A percentile compares a stretch with the other conserved stretches of the same genome.
Conservation (phyloP, 257 asterid genomes). For the Solanum clarkiae region DNA sequence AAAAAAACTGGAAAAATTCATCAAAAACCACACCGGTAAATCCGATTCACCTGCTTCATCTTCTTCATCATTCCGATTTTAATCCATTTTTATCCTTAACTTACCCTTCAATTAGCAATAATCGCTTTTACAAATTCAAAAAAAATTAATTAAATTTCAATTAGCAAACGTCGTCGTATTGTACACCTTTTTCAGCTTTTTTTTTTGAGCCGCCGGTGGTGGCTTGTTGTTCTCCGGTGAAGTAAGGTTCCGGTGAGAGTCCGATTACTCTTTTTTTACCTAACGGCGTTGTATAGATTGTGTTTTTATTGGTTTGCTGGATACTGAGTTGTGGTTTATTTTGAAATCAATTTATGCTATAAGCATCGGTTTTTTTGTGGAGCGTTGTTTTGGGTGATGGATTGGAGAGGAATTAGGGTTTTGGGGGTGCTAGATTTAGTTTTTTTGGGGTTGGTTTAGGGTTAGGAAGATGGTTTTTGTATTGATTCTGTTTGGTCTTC, state of each 20-base stretch:
- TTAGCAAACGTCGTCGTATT: background rate
- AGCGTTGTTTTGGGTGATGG: background rate
- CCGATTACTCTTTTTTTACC: background rate
- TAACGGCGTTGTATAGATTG: background rate
- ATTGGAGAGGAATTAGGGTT: background rate
- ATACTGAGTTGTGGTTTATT: background rate
- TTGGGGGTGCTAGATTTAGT: background rate
- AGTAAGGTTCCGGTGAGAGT: background rate
- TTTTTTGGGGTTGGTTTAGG: background rate
- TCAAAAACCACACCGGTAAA: background rate
- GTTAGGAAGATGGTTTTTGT: background rate
- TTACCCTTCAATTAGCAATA: background rate
- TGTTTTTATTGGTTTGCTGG: background rate
- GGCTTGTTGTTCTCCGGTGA: background rate
- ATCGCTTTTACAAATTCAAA: background rate
- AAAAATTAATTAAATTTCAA: background rate
- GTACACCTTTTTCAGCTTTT: background rate
- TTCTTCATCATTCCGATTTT: background rate
- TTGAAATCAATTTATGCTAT: background rate
- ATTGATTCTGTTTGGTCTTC: background rate
- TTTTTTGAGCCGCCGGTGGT: background rate
- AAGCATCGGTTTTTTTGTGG: background rate
- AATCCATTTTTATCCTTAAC: background rate
- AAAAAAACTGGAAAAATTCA: background rate
- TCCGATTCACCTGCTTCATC: background rate